These are phyloP conservation scores for Hyaloscypha hepaticicola DNA, from an alignment of 495 filamentous ascomycete genomes.

Conservation along the genomic window DNA sequence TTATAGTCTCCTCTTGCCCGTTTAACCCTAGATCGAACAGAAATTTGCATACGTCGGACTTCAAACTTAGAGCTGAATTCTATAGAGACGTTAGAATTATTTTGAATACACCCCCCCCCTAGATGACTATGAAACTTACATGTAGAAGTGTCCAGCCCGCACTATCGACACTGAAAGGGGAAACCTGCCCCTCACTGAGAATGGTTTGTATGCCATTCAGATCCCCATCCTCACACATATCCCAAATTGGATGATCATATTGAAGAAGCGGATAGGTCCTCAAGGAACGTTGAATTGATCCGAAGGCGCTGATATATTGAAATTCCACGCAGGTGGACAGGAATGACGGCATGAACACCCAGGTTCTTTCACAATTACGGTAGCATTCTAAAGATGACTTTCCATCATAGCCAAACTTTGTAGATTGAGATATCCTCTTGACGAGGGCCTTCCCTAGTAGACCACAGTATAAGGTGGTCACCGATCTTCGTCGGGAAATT, in stretches of 20 bases:
- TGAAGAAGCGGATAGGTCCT: not conserved
- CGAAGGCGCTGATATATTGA: not conserved
- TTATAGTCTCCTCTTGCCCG: no score
- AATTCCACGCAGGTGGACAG: slow-evolving; percentile 11
- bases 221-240: not conserved
- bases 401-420: no score
- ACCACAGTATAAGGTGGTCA: no score
- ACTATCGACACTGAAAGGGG: slow-evolving; percentile 2
- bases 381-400: no score
- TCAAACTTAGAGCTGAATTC: no score
- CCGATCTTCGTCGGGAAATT: no score
- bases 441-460: no score
- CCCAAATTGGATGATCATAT: not conserved
- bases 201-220: not conserved
- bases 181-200: not conserved
- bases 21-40: no score
- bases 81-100: no score
- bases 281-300: not conserved
- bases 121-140: slow-evolving; percentile 7
- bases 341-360: slow-evolving; percentile 15
- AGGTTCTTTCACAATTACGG: slow-evolving; percentile 9
- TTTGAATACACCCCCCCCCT: no score
- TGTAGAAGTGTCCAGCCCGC: not conserved
- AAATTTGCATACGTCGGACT: no score
- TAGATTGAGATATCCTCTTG: no score